phyloP scores from a whole-genome alignment of 2,329 filamentous ascomycete species.

The Trichoderma hamatum region DNA sequence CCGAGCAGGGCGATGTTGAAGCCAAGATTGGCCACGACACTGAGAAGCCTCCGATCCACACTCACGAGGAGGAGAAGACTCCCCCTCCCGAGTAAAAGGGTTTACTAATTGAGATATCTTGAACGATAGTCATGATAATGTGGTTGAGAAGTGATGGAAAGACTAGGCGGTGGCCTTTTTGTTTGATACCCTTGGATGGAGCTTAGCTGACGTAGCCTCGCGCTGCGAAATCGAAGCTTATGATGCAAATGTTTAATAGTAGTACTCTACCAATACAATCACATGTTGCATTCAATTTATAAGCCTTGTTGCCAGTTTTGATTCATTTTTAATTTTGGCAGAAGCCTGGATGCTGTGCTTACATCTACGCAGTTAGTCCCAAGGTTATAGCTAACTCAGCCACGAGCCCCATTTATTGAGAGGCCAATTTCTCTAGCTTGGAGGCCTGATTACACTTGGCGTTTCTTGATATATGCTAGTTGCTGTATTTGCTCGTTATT shows the following conservation, averaged over 20 bases:
- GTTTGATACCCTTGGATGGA: constrained; percentile 22
- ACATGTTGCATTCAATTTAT: constrained; percentile 8
- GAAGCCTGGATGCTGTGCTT: no score
- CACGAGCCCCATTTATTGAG: no score
- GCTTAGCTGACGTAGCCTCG: neutral
- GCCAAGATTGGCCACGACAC: constrained; percentile 32
- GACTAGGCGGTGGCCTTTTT: neutral
- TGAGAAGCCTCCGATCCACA: constrained; percentile 30
- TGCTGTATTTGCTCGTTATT: no score
- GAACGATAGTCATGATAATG: neutral
- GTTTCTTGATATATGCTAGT: no score
- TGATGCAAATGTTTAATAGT: constrained; percentile 24
- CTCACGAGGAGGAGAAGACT: constrained; percentile 28
- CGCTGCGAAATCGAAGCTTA: neutral
- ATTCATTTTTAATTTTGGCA: neutral
- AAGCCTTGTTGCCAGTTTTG: neutral
- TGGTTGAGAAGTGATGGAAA: neutral
- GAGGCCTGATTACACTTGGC: no score
- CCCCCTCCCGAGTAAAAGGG: constrained; percentile 10
- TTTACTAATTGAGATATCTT: neutral
- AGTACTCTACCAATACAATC: constrained; percentile 21
- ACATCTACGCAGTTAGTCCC: no score
- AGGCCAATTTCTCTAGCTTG: no score
- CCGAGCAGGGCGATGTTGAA: constrained; percentile 37
- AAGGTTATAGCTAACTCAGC: no score